Base-by-base conservation (phyloP, 768 basidiomycete genomes). In the Cystoderma amianthinum region DNA sequence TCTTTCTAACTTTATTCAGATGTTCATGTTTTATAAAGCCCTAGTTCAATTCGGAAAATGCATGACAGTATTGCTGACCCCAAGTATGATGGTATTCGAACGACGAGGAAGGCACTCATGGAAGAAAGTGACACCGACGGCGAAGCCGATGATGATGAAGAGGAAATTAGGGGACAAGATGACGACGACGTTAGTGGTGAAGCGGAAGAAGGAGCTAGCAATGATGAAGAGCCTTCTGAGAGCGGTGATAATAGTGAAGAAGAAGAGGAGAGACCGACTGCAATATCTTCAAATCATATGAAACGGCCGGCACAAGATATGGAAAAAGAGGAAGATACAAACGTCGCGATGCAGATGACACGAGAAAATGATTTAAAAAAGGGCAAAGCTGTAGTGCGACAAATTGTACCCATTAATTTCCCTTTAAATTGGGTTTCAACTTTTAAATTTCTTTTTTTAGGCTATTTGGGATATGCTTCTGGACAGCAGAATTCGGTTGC, bases 401-500 rank as follows among this genome's bases (percentile, higher is more conserved):
- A 98, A 63, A 75, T 92, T 41, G 95, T 87, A 53, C n/a, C n/a
- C n/a, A n/a, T n/a, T n/a, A n/a, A n/a, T 44, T 86, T 65, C 35
- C 38, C 12, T 4, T 37, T 20, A 21, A 9, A 25, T 36, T 25
- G 7, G 2, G 2, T 34, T n/a, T 32, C 33, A 22, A 16, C 33
- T 20, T 23, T 12, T 32, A 16, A 2, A 11, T 4, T 36, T 7
- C 34, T 36, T 21, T 43, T 32, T 19, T 39, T 44, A 97, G 92
- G 68, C 71, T 2, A 61, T 93, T 24, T 96, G 91, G 86, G 91
- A 97, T 58, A 69, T 74, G 3, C 68, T 97, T 25, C 71, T 97
- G 20, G 89, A 96, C 56, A 78, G 87, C n/a, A 79, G 95, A 24
- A 98, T 98, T 57, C 82, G 82, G 18, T 61, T 96, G 33, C 95